Percentiles rank a stretch among this genome's conserved stretches.
Evolutionary conservation across 2,329 filamentous ascomycete genomes (phyloP).

Genomic region (Sphaerulina musiva): DNA sequence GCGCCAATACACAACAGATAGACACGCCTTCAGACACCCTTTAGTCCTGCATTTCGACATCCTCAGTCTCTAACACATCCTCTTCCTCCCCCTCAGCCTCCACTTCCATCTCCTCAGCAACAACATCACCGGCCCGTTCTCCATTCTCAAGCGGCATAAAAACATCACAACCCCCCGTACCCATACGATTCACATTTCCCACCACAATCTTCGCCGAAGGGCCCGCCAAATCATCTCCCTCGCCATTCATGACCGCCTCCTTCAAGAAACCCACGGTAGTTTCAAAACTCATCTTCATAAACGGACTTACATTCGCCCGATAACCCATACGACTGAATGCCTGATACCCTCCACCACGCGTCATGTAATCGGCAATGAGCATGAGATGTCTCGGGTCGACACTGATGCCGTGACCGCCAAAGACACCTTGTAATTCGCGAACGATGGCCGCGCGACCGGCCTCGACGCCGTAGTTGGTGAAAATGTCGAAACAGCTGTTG

Average conservation of each 20-base stretch:
- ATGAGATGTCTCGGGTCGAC: slow-evolving; percentile 91
- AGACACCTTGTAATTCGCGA: slow-evolving; percentile 76
- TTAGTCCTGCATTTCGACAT: slow-evolving; percentile 23
- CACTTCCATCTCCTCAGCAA: slow-evolving; percentile 3
- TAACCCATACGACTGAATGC: slow-evolving; percentile 91
- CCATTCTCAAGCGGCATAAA: slow-evolving; percentile 42
- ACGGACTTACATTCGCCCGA: slow-evolving; percentile 75
- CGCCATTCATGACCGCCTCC: slow-evolving; percentile 82
- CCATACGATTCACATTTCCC: slow-evolving; percentile 72
- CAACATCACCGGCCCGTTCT: slow-evolving; percentile 8
- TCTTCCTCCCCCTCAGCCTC: slow-evolving; percentile 12
- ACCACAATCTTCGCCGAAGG: slow-evolving; percentile 85
- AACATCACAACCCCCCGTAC: slow-evolving; percentile 89
- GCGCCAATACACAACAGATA: too few species aligned
- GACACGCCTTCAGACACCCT: not conserved
- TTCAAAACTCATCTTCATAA: slow-evolving; percentile 99
- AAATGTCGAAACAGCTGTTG: slow-evolving; percentile 84
- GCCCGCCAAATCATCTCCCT: slow-evolving; percentile 79
- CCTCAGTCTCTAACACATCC: slow-evolving; percentile 6
- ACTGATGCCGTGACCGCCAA: slow-evolving; percentile 81
- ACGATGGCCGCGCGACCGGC: slow-evolving; percentile 84
- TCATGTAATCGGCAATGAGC: slow-evolving; percentile 96
- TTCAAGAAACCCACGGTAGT: slow-evolving; percentile 90
- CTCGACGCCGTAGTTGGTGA: slow-evolving; percentile 84
- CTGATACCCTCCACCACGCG: slow-evolving; percentile 79